Conservation (phyloP, 164 flowering plant species). For the Vitis rupestris region DNA sequence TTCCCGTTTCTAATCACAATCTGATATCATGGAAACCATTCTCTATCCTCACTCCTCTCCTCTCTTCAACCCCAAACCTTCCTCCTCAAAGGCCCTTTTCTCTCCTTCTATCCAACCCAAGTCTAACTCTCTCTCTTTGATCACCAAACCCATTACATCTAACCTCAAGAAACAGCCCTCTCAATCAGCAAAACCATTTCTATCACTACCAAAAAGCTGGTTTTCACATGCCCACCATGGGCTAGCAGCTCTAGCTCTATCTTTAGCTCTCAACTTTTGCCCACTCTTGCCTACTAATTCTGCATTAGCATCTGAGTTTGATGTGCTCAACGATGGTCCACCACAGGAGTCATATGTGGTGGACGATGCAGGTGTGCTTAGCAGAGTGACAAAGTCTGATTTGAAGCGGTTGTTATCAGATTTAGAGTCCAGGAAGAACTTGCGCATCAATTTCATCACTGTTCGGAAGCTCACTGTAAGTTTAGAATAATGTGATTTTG, state of each 20-base stretch:
- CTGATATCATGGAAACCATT: constrained; percentile 71
- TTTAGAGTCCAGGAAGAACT: constrained; percentile 85
- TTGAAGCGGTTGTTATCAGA: constrained; percentile 75
- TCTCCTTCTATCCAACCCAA: constrained; percentile 29
- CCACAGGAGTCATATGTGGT: constrained; percentile 73
- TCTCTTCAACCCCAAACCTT: constrained; percentile 30
- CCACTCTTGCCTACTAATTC: constrained; percentile 37
- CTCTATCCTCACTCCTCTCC: constrained; percentile 71
- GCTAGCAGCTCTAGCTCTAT: constrained; percentile 76
- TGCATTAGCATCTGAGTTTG: constrained; percentile 85
- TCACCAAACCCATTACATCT: constrained; percentile 36
- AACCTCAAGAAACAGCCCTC: constrained; percentile 29
- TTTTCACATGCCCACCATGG: constrained; percentile 66
- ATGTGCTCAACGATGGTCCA: constrained; percentile 80
- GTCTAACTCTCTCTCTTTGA: constrained; percentile 22
- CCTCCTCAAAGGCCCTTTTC: constrained; percentile 24
- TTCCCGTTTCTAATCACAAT: constrained; percentile 12
- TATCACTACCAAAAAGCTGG: constrained; percentile 51
- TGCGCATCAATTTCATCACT: constrained; percentile 73
- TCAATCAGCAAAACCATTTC: constrained; percentile 21
- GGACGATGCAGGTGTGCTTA: constrained; percentile 97
- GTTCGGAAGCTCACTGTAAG: constrained; percentile 95
- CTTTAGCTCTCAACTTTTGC: constrained; percentile 69
- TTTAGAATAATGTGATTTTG: constrained; percentile 4
- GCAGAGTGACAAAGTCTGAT: constrained; percentile 82